Evolutionary conservation across 2,329 filamentous ascomycete genomes (phyloP), one percentile per base, ranked within the genome.

Genomic region (Penicillium sp.): DNA sequence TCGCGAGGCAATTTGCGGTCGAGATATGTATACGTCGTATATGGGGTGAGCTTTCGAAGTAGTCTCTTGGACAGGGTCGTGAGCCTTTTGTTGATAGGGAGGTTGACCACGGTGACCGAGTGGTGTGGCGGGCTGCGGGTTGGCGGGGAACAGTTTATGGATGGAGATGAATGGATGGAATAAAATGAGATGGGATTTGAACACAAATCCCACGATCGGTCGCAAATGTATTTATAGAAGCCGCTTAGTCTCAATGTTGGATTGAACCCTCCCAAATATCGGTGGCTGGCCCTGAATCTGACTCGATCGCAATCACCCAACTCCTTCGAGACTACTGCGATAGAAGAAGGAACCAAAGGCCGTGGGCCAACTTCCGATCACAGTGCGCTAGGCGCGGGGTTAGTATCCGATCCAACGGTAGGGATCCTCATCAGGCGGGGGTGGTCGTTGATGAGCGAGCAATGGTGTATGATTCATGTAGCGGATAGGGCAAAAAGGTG

Each of bases 211-310:
- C 36, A 55, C 37, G 37, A 52, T 52, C 37, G 24, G 19, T 52
- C 22, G 37, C 14, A 43, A 14, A 58, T 54, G 58, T 65, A 65
- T 64, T 64, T 55, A 62, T 65, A 63, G 61, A 65, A 65, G 51
- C 54, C 54, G 14, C 11, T 27, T 13, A 3, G 13, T 43, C 46
- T 40, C 59, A 41, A 58, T 63, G 27, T 36, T 36, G 44, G 54
- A 52, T 27, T 27, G 22, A 10, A 24, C 4, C 13, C 46, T 49
- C 52, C 50, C 40, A 51, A 55, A 37, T 35, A 22, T 18, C 49
- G 60, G 61, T 59, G 60, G 49, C 49, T 40, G 60, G 46, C 60
- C 55, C 36, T 49, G 51, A 37, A 46, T 51, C 39, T 56, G 56
- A 51, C 14, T 50, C 18, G 47, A 22, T 22, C 18, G 11, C 11